A percentile compares a stretch with the other conserved stretches of the same genome.
These are phyloP conservation scores for Trametes meyenii DNA, from an alignment of 768 basidiomycete species.

Conservation along the genomic window DNA sequence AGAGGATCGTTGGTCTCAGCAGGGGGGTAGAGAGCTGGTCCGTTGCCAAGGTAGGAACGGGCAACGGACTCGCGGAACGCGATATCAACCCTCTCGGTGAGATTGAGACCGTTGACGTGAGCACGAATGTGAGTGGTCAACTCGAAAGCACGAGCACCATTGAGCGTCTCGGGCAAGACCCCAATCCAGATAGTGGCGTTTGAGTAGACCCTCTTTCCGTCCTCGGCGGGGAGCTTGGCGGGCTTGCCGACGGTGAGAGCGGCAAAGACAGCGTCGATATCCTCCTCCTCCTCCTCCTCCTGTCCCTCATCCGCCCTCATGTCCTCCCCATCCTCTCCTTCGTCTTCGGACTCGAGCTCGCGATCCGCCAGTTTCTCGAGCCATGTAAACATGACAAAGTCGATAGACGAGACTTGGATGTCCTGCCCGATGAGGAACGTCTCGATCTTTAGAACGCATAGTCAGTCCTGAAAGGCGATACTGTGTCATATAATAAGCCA, in stretches of 20 bases:
- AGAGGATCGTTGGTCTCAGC: slow-evolving; percentile 31
- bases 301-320: slow-evolving; percentile 13
- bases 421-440: slow-evolving; percentile 8
- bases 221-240: slow-evolving; percentile 30
- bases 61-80: slow-evolving; percentile 31
- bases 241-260: slow-evolving; percentile 1
- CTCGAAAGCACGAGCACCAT: slow-evolving; percentile 24
- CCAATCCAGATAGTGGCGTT: slow-evolving; percentile 33
- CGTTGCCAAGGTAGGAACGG: slow-evolving; percentile 7
- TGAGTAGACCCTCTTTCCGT: slow-evolving; percentile 27
- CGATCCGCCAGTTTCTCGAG: slow-evolving; percentile 11
- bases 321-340: slow-evolving; percentile 27
- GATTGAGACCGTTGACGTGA: slow-evolving; percentile 21
- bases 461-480: not conserved
- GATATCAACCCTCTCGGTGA: slow-evolving; percentile 26
- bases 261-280: slow-evolving; percentile 25
- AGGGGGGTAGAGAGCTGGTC: slow-evolving; percentile 31
- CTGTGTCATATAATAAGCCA: not conserved
- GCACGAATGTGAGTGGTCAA: slow-evolving; percentile 24
- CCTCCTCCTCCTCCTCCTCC: slow-evolving; percentile 26
- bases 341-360: slow-evolving; percentile 13
- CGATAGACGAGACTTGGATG: slow-evolving; percentile 12
- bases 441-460: slow-evolving; percentile 12
- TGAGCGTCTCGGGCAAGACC: slow-evolving; percentile 30
- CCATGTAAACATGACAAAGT: slow-evolving; percentile 20